phyloP scores from a whole-genome alignment of 106 monocot genomes.

The Allium fistulosum region DNA sequence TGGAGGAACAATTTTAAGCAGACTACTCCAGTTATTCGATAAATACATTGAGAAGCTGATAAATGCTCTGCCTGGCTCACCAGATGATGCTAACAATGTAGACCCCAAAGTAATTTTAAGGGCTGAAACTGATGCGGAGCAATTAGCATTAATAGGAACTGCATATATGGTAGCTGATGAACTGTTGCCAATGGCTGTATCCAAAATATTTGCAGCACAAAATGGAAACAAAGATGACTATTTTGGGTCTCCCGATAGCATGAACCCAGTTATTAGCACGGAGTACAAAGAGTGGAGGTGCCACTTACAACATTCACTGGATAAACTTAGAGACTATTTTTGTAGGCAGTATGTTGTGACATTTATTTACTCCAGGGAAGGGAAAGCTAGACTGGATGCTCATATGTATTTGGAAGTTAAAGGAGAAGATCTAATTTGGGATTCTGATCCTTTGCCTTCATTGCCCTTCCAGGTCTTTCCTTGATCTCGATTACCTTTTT shows the following conservation, averaged over 20 bases:
- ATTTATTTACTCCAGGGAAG: conserved; percentile 89
- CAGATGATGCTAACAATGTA: conserved; percentile 63
- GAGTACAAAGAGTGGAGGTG: conserved; percentile 89
- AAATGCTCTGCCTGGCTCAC: conserved; percentile 60
- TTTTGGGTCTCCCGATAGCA: conserved; percentile 21
- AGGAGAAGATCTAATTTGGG: conserved; percentile 80
- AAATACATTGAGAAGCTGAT: conserved; percentile 70
- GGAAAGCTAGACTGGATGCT: conserved; percentile 83
- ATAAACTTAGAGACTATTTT: conserved; percentile 89
- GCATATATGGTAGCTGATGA: conserved; percentile 87
- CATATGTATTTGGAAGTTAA: conserved; percentile 69
- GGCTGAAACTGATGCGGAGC: conserved; percentile 88
- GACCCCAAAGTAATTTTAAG: conserved; percentile 55
- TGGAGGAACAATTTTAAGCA: conserved; percentile 68
- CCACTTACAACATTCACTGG: conserved; percentile 70
- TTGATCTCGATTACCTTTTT: conserved; percentile 3
- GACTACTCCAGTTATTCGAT: conserved; percentile 71
- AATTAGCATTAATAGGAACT: conserved; percentile 73
- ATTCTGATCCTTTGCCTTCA: conserved; percentile 73
- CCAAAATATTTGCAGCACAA: conserved; percentile 44
- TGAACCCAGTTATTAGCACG: conserved; percentile 11
- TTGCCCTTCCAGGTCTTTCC: conserved; percentile 76
- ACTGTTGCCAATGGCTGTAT: conserved; percentile 65
- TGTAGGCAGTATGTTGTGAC: conserved; percentile 88
- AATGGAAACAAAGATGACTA: conserved; percentile 40